Base-by-base conservation (phyloP, 371 early-diverging fungal species). In the Rhizopus delemar region DNA sequence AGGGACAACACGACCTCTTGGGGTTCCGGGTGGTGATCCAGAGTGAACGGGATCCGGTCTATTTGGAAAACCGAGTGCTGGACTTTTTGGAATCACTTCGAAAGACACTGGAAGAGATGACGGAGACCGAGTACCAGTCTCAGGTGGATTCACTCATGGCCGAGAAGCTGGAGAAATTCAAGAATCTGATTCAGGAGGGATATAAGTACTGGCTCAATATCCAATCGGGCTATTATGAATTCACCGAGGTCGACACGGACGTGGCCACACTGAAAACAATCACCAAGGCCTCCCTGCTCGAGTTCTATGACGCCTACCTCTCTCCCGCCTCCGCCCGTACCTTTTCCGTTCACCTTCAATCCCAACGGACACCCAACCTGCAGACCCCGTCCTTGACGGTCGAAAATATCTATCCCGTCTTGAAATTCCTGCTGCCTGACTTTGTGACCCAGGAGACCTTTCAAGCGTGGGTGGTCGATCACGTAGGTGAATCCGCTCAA, bases 1-100 rank as follows among this genome's bases (percentile, higher is more conserved):
- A 86, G 16, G 76, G 74, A 46, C 79, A 80, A n/a, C 66, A 83
- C 2, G 83, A 84, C 3, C 69, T 73, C 3, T 66, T 85, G 41
- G 90, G 91, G 0, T 70, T 91, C 53, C 75, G 89, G 0, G 69
- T 96, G 49, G 82, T 94, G 35, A 74, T 97, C 29, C 96, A 97
- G 67, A 92, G 94, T 56, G 96, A 95, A 64, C 65, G 81, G 0
- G 89, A 90, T 43, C 91, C 98, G 2, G 74, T 82, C 13, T 91
- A 90, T 65, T 71, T 96, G 46, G 90, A 94, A 60, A 73, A 75
- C 50, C 80, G 96, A 7, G 86, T 95, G 34, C 86, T 90, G 53
- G 70, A 65, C 38, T 97, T 96, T 63, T 66, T 94, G 59, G 77
- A 78, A n/a, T 69, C 63, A 31, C 65, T 89, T 16, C 70, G 69